These are phyloP conservation scores for Chenopodium album DNA, from an alignment of 148 eudicot genomes.

Conservation along the genomic window DNA sequence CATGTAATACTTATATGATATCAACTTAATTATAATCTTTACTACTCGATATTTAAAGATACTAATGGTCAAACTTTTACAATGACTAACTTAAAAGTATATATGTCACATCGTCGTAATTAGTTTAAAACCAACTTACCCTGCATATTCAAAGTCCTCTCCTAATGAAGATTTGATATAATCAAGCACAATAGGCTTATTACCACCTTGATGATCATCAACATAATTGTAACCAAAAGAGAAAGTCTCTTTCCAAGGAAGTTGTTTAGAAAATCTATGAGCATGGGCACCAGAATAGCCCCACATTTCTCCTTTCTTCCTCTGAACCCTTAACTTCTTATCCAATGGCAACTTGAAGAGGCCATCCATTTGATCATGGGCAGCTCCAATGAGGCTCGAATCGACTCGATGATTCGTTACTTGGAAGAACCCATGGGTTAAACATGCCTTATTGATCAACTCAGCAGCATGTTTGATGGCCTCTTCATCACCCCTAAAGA, in stretches of 20 bases:
- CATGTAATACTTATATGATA: too few species aligned
- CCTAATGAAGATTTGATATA: constrained; percentile 35
- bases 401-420: constrained; percentile 40
- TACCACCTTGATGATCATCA: neutral
- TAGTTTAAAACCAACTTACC: constrained; percentile 23
- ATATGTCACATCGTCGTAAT: too few species aligned
- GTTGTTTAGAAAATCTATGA: constrained; percentile 35
- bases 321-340: constrained; percentile 32
- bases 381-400: constrained; percentile 25
- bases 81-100: too few species aligned
- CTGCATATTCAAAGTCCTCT: constrained; percentile 30
- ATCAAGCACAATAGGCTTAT: constrained; percentile 25
- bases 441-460: constrained; percentile 34
- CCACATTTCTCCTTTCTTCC: constrained; percentile 35
- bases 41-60: too few species aligned
- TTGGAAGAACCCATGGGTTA: constrained; percentile 49
- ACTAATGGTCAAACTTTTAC: too few species aligned
- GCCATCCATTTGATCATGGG: constrained; percentile 31
- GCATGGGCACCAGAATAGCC: constrained; percentile 50
- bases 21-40: too few species aligned
- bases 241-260: constrained; percentile 49
- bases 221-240: constrained; percentile 30
- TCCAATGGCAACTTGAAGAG: constrained; percentile 29
- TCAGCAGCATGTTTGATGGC: constrained; percentile 22
- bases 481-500: constrained; percentile 32